A percentile compares a stretch with the other conserved stretches of the same genome.
phyloP scores from a whole-genome alignment of 495 filamentous ascomycete genomes.

The Aspergillus ostianus region DNA sequence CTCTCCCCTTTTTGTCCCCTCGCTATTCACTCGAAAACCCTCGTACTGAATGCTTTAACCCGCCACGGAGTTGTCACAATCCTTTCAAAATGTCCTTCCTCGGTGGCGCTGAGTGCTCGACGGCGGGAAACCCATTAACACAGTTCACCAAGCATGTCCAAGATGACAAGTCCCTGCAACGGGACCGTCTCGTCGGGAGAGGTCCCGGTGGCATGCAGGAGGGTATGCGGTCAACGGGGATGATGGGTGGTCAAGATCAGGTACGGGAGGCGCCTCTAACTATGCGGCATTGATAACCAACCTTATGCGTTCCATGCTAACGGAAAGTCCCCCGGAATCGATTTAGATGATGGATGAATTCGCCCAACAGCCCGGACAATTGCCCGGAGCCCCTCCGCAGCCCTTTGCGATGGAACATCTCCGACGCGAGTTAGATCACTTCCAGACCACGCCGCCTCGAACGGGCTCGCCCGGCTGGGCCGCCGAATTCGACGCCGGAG shows the following conservation, averaged over 20 bases:
- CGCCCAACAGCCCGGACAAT: conserved; percentile 66
- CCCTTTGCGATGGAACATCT: conserved; percentile 72
- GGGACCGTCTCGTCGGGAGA: conserved; percentile 77
- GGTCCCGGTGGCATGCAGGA: conserved; percentile 62
- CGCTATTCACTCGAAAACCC: too few relatives aligned
- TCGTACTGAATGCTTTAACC: not conserved
- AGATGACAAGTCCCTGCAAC: conserved; percentile 90
- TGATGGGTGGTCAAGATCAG: conserved; percentile 61
- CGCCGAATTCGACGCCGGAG: conserved; percentile 63
- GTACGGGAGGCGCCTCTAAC: conserved; percentile 37
- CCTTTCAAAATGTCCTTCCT: conserved; percentile 78
- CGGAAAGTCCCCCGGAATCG: conserved; percentile 5
- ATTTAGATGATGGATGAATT: conserved; percentile 89
- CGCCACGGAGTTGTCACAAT: not conserved
- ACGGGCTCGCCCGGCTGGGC: conserved; percentile 65
- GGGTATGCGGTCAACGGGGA: conserved; percentile 58
- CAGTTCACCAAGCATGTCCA: conserved; percentile 95
- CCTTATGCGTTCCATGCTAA: conserved; percentile 19
- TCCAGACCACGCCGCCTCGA: conserved; percentile 56
- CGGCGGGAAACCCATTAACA: conserved; percentile 89
- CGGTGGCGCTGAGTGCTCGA: conserved; percentile 94
- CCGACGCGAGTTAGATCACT: conserved; percentile 61
- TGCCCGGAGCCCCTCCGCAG: conserved; percentile 49
- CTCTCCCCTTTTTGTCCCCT: not conserved
- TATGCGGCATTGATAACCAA: not conserved